Conservation (phyloP, 805 yeast species). For the Jamesozyma gamospora region DNA sequence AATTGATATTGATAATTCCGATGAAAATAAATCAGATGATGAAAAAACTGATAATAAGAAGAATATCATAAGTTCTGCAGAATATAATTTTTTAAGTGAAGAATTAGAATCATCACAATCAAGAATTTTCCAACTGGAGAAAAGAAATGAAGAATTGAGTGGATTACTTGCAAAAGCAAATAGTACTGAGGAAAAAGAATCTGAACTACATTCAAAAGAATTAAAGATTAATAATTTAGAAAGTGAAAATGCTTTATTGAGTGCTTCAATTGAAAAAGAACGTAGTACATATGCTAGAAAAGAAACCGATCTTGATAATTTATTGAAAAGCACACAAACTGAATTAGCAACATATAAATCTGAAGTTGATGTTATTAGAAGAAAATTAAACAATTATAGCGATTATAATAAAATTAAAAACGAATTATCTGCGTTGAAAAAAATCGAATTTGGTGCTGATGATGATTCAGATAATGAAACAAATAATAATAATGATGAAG, state of each 20-base stretch:
- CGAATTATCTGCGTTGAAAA: constrained; percentile 62
- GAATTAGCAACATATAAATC: constrained; percentile 40
- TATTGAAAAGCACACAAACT: constrained; percentile 32
- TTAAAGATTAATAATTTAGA: constrained; percentile 45
- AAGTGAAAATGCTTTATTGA: constrained; percentile 50
- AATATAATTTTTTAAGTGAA: constrained; percentile 53
- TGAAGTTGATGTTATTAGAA: constrained; percentile 43
- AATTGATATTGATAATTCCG: constrained; percentile 33
- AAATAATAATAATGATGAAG: constrained; percentile 15
- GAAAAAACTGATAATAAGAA: constrained; percentile 15
- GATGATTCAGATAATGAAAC: constrained; percentile 20
- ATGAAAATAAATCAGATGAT: constrained; percentile 19
- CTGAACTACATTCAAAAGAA: constrained; percentile 32
- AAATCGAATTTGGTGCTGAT: constrained; percentile 61
- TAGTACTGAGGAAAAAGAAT: constrained; percentile 35
- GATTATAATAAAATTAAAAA: constrained; percentile 78
- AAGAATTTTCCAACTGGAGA: constrained; percentile 61
- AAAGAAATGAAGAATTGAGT: constrained; percentile 65
- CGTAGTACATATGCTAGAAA: constrained; percentile 11
- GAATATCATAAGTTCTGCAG: constrained; percentile 28
- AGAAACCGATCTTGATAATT: constrained; percentile 21
- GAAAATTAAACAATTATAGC: constrained; percentile 38
- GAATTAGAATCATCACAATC: constrained; percentile 66
- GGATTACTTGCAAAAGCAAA: constrained; percentile 50
- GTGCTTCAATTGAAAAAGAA: constrained; percentile 26